Percentiles rank a stretch among this genome's conserved stretches.
Conservation (phyloP, 257 asterid genomes). For the Nicotiana otophora region DNA sequence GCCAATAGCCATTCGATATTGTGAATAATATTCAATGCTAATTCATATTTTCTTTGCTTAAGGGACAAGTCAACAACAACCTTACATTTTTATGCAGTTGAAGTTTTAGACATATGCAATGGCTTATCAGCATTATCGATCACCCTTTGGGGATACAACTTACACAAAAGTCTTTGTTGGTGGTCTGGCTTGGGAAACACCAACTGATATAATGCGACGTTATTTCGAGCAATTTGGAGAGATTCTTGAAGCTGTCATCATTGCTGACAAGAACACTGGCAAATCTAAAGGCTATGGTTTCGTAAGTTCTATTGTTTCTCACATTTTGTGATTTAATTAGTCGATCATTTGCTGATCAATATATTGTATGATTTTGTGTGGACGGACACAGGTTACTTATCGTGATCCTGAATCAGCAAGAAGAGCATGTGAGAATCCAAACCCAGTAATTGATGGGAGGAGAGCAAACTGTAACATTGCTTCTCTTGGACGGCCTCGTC, state of each 20-base stretch:
- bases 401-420: conserved; percentile 85
- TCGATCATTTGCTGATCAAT: not conserved
- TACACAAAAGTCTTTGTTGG: conserved; percentile 92
- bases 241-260: conserved; percentile 94
- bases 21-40: not conserved
- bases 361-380: not conserved
- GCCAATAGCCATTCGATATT: not conserved
- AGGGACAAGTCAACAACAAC: not conserved
- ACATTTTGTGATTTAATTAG: not conserved
- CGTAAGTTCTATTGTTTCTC: conserved; percentile 33
- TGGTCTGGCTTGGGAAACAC: conserved; percentile 99
- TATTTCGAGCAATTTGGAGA: conserved; percentile 88
- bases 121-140: conserved; percentile 94
- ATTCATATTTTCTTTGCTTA: not conserved
- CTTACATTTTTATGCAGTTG: not conserved
- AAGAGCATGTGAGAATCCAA: conserved; percentile 74
- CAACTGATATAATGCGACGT: conserved; percentile 67
- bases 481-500: conserved; percentile 85
- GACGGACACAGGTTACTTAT: conserved; percentile 62
- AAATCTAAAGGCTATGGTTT: conserved; percentile 97
- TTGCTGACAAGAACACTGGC: conserved; percentile 86
- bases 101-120: conserved; percentile 24
- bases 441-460: conserved; percentile 89
- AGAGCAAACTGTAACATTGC: conserved; percentile 95
- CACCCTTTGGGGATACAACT: conserved; percentile 97